A percentile compares a stretch with the other conserved stretches of the same genome.
Conservation (phyloP, 805 yeast species). For the Dipodascopsis tothii region DNA sequence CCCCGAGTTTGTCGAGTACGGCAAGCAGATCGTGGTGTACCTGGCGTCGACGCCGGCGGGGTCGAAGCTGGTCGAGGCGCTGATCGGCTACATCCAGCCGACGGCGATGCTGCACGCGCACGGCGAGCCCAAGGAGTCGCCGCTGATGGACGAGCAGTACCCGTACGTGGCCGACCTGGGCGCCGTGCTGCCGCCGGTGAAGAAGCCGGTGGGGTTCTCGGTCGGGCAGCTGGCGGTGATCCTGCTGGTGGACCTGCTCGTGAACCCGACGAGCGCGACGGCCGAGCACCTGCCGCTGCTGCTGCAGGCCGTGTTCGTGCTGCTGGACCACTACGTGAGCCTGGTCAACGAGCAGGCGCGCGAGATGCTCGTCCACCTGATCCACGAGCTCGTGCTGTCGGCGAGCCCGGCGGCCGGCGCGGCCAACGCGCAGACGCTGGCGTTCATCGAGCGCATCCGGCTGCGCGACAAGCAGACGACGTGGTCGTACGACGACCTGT, state of each 20-base stretch:
- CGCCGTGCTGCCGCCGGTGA: conserved; percentile 45
- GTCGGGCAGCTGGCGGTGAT: conserved; percentile 81
- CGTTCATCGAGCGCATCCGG: conserved; percentile 52
- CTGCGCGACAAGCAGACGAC: conserved; percentile 44
- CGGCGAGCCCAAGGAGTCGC: conserved; percentile 24
- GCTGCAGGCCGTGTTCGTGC: conserved; percentile 68
- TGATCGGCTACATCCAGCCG: conserved; percentile 70
- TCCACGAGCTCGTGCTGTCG: conserved; percentile 54
- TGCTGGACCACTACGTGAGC: conserved; percentile 79
- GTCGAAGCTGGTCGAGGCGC: conserved; percentile 49
- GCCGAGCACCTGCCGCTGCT: conserved; percentile 58
- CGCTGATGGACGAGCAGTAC: conserved; percentile 36
- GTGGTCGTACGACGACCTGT: conserved; percentile 85
- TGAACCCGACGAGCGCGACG: conserved; percentile 57
- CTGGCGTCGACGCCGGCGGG: conserved; percentile 47
- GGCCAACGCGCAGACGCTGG: conserved; percentile 37
- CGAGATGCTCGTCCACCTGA: conserved; percentile 61
- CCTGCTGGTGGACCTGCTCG: conserved; percentile 71
- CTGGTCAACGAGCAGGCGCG: conserved; percentile 80
- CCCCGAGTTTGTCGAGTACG: conserved; percentile 65
- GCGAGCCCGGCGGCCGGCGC: conserved; percentile 36
- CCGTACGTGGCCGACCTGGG: conserved; percentile 75
- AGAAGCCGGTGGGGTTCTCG: conserved; percentile 67
- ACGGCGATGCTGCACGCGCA: conserved; percentile 80
- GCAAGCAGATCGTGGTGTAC: conserved; percentile 75